These are phyloP conservation scores for Tricholoma matsutake DNA, from an alignment of 768 basidiomycete species.

Conservation along the genomic window DNA sequence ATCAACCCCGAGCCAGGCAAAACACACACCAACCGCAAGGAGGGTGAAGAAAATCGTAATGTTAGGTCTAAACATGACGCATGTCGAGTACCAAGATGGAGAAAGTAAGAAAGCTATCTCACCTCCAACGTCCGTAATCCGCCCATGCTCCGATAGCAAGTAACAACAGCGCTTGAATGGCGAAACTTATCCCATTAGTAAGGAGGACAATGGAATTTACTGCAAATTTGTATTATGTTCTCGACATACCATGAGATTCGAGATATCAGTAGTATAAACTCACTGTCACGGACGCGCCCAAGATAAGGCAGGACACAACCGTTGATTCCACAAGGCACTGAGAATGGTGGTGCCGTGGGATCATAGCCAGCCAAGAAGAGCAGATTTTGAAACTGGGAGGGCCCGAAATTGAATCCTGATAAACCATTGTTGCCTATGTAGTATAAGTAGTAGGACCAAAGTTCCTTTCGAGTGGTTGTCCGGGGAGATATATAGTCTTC, in stretches of 20 bases:
- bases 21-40: conserved; percentile 62
- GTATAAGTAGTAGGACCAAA: conserved; percentile 61
- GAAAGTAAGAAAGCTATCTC: neutral
- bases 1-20: conserved; percentile 76
- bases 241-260: neutral
- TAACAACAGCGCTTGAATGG: conserved; percentile 66
- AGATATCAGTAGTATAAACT: conserved; percentile 16
- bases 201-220: conserved; percentile 77
- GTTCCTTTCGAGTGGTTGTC: conserved; percentile 47
- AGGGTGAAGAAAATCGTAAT: conserved; percentile 76
- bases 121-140: conserved; percentile 82
- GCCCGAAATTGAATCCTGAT: conserved; percentile 69
- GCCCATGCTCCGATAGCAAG: conserved; percentile 74
- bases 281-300: conserved; percentile 58
- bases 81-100: neutral
- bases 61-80: conserved; percentile 49
- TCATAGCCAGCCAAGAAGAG: conserved; percentile 74
- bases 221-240: conserved; percentile 21
- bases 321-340: conserved; percentile 46
- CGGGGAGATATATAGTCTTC: conserved; percentile 31
- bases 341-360: conserved; percentile 54
- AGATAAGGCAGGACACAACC: conserved; percentile 67
- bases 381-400: conserved; percentile 73
- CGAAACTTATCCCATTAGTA: conserved; percentile 79
- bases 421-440: conserved; percentile 68